Evolutionary conservation across 805 yeast species (phyloP).

Genomic region (Pichia cephalocereana): DNA sequence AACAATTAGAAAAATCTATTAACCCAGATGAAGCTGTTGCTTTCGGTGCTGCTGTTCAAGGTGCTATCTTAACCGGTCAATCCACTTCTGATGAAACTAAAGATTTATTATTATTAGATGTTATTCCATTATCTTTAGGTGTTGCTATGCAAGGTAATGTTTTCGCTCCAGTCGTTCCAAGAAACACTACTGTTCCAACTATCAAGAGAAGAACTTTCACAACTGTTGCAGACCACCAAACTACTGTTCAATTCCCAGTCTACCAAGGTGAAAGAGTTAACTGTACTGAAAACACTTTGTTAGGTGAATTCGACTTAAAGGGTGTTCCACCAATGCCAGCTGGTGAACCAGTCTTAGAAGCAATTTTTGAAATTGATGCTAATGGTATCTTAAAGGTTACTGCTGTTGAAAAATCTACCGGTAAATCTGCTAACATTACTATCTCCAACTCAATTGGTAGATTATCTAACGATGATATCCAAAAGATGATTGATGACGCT

Average conservation of each 20-base stretch:
- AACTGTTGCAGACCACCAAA: slow-evolving; percentile 97
- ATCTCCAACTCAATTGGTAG: slow-evolving; percentile 99
- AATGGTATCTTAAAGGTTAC: slow-evolving; percentile 99
- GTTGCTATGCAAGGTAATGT: slow-evolving; percentile 99
- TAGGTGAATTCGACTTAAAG: slow-evolving; percentile 98
- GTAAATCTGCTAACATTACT: slow-evolving; percentile 96
- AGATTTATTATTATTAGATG: slow-evolving; percentile 92
- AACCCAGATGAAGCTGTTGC: slow-evolving; percentile 99
- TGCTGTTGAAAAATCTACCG: slow-evolving; percentile 97
- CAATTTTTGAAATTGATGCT: slow-evolving; percentile 98
- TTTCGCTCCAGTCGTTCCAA: slow-evolving; percentile 97
- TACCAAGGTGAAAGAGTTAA: slow-evolving; percentile 99
- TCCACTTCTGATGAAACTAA: slow-evolving; percentile 87
- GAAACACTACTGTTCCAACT: slow-evolving; percentile 99
- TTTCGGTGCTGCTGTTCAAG: slow-evolving; percentile 99
- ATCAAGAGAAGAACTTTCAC: slow-evolving; percentile 98
- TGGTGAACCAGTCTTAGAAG: slow-evolving; percentile 99
- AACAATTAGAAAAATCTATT: slow-evolving; percentile 91
- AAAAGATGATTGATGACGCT: slow-evolving; percentile 97
- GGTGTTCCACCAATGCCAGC: slow-evolving; percentile 98
- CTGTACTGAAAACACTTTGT: slow-evolving; percentile 93
- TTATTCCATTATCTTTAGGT: slow-evolving; percentile 97
- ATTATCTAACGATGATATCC: slow-evolving; percentile 92
- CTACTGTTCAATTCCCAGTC: slow-evolving; percentile 97
- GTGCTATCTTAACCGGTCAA: slow-evolving; percentile 93